Conservation (phyloP, 192 early-diverging fungal genomes). For the Cetraspora pellucida region DNA sequence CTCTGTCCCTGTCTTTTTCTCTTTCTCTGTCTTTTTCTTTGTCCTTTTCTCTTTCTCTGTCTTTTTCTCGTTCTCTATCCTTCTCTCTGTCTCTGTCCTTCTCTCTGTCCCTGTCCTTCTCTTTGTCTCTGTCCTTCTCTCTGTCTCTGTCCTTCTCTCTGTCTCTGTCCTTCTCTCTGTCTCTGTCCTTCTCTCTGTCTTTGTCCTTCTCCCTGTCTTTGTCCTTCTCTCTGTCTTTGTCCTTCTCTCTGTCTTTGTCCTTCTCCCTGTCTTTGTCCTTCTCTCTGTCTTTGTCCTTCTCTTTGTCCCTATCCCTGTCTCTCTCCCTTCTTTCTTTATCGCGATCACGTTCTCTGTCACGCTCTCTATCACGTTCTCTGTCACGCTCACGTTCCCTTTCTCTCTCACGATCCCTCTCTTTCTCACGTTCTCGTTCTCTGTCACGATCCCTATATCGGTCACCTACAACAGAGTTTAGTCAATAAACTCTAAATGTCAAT, state of each 20-base stretch:
- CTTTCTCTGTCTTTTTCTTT: not conserved
- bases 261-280: constrained; percentile 10
- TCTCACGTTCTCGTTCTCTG: not conserved
- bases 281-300: constrained; percentile 27
- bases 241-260: constrained; percentile 8
- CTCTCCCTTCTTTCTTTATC: constrained; percentile 16
- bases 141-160: constrained; percentile 23
- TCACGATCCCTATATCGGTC: constrained; percentile 32
- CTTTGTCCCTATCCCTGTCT: constrained; percentile 43
- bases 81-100: not conserved
- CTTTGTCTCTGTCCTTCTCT: not conserved
- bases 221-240: constrained; percentile 40
- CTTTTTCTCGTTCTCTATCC: not conserved
- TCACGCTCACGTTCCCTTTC: constrained; percentile 1
- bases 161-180: constrained; percentile 26
- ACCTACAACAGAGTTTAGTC: not conserved
- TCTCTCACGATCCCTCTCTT: not conserved
- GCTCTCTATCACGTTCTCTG: constrained; percentile 1
- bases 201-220: constrained; percentile 47
- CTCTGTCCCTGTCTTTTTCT: not conserved
- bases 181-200: constrained; percentile 38
- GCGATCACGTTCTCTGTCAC: constrained; percentile 19
- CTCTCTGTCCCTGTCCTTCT: constrained; percentile 9
- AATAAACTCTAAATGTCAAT: not conserved
- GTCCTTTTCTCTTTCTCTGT: not conserved